Percentiles rank a stretch among this genome's conserved stretches.
These are phyloP conservation scores for Fusarium veterinarium DNA, from an alignment of 2,329 filamentous ascomycete genomes.

Conservation along the genomic window DNA sequence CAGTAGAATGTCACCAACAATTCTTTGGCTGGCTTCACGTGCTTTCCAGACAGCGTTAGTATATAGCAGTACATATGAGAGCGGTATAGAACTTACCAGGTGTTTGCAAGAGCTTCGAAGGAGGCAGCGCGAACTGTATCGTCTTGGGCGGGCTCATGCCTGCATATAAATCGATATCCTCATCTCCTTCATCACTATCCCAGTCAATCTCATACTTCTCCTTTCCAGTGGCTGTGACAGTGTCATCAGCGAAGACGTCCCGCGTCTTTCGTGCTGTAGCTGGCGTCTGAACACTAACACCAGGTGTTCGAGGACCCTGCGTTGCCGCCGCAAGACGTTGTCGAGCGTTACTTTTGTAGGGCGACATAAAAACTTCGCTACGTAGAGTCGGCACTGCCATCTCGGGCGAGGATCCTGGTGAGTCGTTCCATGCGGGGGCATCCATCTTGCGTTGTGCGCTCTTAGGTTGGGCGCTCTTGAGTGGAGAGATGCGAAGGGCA, in stretches of 20 bases:
- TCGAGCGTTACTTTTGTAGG: conserved; percentile 62
- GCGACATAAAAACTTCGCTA: conserved; percentile 86
- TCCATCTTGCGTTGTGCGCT: conserved; percentile 51
- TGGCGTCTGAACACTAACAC: conserved; percentile 87
- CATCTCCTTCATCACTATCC: conserved; percentile 79
- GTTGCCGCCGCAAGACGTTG: conserved; percentile 57
- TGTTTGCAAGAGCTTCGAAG: conserved; percentile 81
- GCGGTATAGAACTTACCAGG: conserved; percentile 66
- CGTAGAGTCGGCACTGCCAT: conserved; percentile 84
- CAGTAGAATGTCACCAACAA: conserved; percentile 82
- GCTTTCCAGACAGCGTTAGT: conserved; percentile 57
- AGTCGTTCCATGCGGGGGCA: conserved; percentile 62
- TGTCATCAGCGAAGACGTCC: conserved; percentile 58
- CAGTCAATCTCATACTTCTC: conserved; percentile 71
- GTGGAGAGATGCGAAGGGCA: conserved; percentile 57
- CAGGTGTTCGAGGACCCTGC: conserved; percentile 75
- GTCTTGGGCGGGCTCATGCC: conserved; percentile 94
- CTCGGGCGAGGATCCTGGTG: conserved; percentile 79
- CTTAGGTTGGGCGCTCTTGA: conserved; percentile 54
- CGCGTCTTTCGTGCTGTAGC: conserved; percentile 59
- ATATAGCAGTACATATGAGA: background rate
- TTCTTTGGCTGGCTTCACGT: conserved; percentile 81
- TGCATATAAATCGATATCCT: conserved; percentile 70
- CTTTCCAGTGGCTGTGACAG: conserved; percentile 41
- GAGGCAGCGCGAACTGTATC: conserved; percentile 85